These are phyloP conservation scores for Debaryomyces castellii DNA, from an alignment of 805 yeast genomes.

Conservation along the genomic window DNA sequence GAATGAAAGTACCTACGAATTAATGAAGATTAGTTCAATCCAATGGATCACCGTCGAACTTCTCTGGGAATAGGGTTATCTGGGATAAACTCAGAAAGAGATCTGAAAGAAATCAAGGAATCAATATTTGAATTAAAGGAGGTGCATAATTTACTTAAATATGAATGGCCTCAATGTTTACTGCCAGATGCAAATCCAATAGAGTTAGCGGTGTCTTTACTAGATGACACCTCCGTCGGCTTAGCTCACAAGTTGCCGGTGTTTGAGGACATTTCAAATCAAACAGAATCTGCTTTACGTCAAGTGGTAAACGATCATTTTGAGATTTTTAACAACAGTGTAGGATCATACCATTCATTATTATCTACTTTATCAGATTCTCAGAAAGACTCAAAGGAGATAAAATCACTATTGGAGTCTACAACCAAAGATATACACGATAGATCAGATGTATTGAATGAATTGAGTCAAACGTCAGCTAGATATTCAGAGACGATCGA, in stretches of 20 bases:
- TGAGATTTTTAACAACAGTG: slow-evolving; percentile 79
- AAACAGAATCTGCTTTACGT: slow-evolving; percentile 58
- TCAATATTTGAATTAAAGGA: slow-evolving; percentile 36
- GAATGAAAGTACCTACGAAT: neutral
- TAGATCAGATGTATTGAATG: slow-evolving; percentile 57
- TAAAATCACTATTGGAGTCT: slow-evolving; percentile 48
- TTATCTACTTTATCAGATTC: slow-evolving; percentile 63
- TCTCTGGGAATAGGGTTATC: slow-evolving; percentile 22
- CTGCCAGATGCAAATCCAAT: slow-evolving; percentile 65
- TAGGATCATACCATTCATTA: slow-evolving; percentile 79
- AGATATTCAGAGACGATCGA: slow-evolving; percentile 69
- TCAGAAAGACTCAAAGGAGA: slow-evolving; percentile 52
- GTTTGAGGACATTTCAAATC: slow-evolving; percentile 58
- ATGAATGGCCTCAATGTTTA: slow-evolving; percentile 45
- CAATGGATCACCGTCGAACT: slow-evolving; percentile 20
- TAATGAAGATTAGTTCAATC: neutral
- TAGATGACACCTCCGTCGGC: slow-evolving; percentile 91
- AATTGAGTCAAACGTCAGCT: slow-evolving; percentile 61
- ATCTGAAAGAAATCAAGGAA: slow-evolving; percentile 17
- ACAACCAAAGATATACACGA: slow-evolving; percentile 52
- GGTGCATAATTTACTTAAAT: slow-evolving; percentile 33
- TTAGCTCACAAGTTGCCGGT: slow-evolving; percentile 71
- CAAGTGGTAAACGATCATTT: slow-evolving; percentile 77
- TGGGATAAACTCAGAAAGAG: slow-evolving; percentile 16
- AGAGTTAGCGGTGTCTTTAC: slow-evolving; percentile 76